phyloP scores from a whole-genome alignment of 2,329 filamentous ascomycete genomes.

The Acrodontium crateriforme region DNA sequence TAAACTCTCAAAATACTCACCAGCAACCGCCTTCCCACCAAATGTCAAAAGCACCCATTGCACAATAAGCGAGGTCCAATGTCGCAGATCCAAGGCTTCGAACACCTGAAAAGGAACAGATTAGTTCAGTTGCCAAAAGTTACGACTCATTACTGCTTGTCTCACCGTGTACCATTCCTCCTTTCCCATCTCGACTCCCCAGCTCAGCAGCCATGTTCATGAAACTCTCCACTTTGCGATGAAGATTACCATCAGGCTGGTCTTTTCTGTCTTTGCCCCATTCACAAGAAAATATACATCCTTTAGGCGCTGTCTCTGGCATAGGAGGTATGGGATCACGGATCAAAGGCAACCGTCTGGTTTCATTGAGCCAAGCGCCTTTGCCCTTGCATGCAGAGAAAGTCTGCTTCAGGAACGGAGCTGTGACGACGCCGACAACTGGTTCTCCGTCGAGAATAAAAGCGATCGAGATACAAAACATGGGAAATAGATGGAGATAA shows the following conservation, averaged over 20 bases:
- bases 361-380: conserved; percentile 58
- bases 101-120: too few relatives aligned
- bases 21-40: conserved; percentile 62
- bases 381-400: conserved; percentile 53
- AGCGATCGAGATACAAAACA: conserved; percentile 69
- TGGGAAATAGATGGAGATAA: conserved; percentile 66
- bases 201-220: conserved; percentile 59
- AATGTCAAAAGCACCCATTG: conserved; percentile 48
- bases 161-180: conserved; percentile 74
- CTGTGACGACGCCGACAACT: conserved; percentile 57
- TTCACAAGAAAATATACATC: conserved; percentile 61
- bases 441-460: conserved; percentile 48
- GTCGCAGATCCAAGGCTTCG: conserved; percentile 61
- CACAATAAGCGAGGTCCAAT: conserved; percentile 56
- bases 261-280: conserved; percentile 69
- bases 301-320: conserved; percentile 49
- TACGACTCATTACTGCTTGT: too few relatives aligned
- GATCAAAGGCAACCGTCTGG: conserved; percentile 48
- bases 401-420: conserved; percentile 54
- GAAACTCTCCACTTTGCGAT: conserved; percentile 60
- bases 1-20: conserved; percentile 10
- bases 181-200: conserved; percentile 47
- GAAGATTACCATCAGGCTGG: conserved; percentile 50
- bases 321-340: conserved; percentile 48
- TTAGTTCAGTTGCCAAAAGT: too few relatives aligned